Percentiles rank a stretch among this genome's conserved stretches.
These are phyloP conservation scores for Carpinus fangiana DNA, from an alignment of 306 rosid genomes.

Conservation along the genomic window DNA sequence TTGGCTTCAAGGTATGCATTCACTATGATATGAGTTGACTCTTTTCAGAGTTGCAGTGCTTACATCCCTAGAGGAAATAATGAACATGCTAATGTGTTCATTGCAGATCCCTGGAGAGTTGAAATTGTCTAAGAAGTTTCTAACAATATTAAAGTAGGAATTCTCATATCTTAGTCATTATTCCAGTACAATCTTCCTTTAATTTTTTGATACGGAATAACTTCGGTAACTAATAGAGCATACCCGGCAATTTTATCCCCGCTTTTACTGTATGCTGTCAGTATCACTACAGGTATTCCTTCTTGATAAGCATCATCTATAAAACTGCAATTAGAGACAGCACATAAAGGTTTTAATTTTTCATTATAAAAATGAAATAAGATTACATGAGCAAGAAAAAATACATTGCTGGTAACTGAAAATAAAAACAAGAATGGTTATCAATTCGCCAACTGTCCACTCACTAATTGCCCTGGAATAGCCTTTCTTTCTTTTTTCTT, in stretches of 20 bases:
- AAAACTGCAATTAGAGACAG: conserved; percentile 59
- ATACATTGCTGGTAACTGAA: not conserved
- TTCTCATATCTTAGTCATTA: not conserved
- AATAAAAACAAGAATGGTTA: not conserved
- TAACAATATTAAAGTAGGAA: not conserved
- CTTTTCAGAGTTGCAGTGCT: not conserved
- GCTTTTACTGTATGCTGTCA: conserved; percentile 71
- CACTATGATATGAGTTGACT: not conserved
- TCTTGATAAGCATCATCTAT: conserved; percentile 69
- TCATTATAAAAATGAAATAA: not conserved
- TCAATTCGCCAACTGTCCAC: not conserved
- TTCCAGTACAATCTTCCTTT: not conserved
- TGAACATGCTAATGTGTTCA: not conserved
- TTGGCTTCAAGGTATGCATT: not conserved
- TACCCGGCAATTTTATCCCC: conserved; percentile 75
- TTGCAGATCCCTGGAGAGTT: not conserved
- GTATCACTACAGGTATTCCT: conserved; percentile 69
- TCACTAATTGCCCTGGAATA: not conserved
- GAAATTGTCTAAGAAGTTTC: not conserved
- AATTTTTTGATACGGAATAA: conserved; percentile 12
- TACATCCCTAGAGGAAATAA: not conserved
- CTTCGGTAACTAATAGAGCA: conserved; percentile 28
- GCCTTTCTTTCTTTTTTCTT: too few species aligned
- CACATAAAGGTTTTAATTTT: conserved; percentile 11
- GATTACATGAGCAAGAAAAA: not conserved